A percentile compares a stretch with the other conserved stretches of the same genome.
Conservation (phyloP, 1,284 basidiomycete species). For the Wallemia hederae region DNA sequence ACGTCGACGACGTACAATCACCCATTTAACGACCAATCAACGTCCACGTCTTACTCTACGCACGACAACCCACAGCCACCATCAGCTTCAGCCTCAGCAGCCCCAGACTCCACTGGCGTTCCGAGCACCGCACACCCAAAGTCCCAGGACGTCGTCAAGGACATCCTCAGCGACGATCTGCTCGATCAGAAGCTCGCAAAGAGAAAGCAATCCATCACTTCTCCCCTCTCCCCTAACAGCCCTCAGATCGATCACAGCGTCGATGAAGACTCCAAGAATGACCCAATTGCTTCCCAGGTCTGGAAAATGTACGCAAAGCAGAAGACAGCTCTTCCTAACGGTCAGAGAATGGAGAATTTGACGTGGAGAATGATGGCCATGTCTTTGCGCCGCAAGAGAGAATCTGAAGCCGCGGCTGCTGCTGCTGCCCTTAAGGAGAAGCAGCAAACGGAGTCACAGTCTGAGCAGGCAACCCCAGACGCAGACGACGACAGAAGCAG, state of each 20-base stretch:
- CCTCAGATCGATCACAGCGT: not conserved
- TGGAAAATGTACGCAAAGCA: conserved; percentile 89
- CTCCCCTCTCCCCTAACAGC: not conserved
- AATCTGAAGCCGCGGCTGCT: conserved; percentile 10
- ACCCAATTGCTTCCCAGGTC: conserved; percentile 76
- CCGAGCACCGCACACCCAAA: too few species aligned
- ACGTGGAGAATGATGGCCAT: conserved; percentile 98
- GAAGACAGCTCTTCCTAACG: conserved; percentile 60
- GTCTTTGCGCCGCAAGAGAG: conserved; percentile 50
- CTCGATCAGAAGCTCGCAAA: not conserved
- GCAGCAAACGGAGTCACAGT: not conserved
- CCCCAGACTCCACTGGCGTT: too few species aligned
- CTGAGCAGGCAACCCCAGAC: not conserved
- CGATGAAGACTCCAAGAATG: conserved; percentile 24
- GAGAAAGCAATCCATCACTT: not conserved
- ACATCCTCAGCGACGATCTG: not conserved
- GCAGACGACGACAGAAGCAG: not conserved
- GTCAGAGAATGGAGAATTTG: conserved; percentile 83
- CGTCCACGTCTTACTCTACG: not conserved
- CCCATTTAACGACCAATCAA: not conserved
- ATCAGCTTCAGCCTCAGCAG: not conserved
- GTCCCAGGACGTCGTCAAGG: not conserved
- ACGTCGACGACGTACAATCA: not conserved
- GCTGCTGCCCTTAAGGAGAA: conserved; percentile 1
- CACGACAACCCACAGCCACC: not conserved